Percentiles rank a stretch among this genome's conserved stretches.
phyloP scores from a whole-genome alignment of 805 yeast genomes.

The Isabelozyma rhagii region DNA sequence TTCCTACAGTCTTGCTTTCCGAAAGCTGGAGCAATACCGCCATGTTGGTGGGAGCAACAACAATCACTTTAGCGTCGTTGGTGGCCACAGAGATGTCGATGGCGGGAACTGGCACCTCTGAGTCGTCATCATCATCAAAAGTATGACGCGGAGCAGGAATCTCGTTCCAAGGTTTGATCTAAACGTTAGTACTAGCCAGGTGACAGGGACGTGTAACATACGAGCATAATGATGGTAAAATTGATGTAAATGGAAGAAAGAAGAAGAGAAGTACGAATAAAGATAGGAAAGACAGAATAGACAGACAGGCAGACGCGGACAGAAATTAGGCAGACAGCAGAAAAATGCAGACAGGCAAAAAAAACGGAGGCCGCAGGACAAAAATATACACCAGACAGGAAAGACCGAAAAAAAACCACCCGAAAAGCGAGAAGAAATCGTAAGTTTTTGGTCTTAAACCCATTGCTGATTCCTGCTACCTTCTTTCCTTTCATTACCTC shows the following conservation, averaged over 20 bases:
- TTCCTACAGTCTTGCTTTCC: slow-evolving; percentile 2
- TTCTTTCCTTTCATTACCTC: not conserved
- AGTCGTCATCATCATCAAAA: slow-evolving; percentile 39
- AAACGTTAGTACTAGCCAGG: slow-evolving; percentile 5
- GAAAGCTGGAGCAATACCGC: slow-evolving; percentile 9
- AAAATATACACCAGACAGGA: too few species aligned
- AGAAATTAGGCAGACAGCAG: too few species aligned
- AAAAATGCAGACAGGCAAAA: too few species aligned
- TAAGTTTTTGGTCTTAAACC: not conserved
- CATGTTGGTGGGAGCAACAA: slow-evolving; percentile 28
- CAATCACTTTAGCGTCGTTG: slow-evolving; percentile 14
- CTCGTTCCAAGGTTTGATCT: slow-evolving; percentile 52
- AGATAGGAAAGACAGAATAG: not conserved
- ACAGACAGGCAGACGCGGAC: too few species aligned
- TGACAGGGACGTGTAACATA: slow-evolving; percentile 9
- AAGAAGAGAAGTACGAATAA: not conserved
- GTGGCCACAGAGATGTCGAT: slow-evolving; percentile 9
- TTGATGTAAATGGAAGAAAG: not conserved
- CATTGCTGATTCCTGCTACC: not conserved
- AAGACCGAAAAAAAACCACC: not conserved
- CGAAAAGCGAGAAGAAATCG: not conserved
- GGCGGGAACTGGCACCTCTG: slow-evolving; percentile 25
- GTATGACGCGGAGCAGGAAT: slow-evolving; percentile 50
- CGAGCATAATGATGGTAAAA: slow-evolving; percentile 12
- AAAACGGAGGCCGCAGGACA: too few species aligned